A percentile compares a stretch with the other conserved stretches of the same genome.
Evolutionary conservation across 148 eudicot genomes (phyloP).

Genomic region (Diospyros kaki): DNA sequence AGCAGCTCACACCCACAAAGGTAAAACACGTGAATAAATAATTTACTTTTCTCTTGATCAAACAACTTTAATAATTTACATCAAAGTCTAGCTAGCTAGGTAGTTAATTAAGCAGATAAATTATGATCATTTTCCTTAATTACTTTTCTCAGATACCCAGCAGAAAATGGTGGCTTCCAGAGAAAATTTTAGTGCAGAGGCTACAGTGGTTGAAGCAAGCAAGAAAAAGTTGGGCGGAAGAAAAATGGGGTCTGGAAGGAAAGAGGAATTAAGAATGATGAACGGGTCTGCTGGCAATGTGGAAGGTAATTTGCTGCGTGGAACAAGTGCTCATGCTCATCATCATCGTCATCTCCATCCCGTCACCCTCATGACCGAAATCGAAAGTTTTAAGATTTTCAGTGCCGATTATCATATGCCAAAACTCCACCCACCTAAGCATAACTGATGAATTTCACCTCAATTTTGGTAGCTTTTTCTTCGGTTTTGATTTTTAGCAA

Average conservation of each 20-base stretch:
- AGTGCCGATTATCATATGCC: conserved; percentile 33
- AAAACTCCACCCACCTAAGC: conserved; percentile 33
- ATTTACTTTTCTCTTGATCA: neutral
- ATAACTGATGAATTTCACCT: conserved; percentile 19
- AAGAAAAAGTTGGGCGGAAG: conserved; percentile 20
- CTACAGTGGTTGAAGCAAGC: neutral
- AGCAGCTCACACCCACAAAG: conserved; percentile 20
- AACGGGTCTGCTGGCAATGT: neutral
- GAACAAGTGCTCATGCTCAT: neutral
- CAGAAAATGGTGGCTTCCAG: neutral
- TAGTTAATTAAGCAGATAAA: neutral
- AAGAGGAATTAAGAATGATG: neutral
- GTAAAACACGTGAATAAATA: conserved; percentile 10
- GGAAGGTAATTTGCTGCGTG: conserved; percentile 8
- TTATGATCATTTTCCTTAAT: neutral
- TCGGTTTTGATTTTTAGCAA: neutral
- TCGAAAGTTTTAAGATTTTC: conserved; percentile 15
- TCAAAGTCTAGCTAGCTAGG: neutral
- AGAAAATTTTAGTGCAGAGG: conserved; percentile 4
- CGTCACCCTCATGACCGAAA: conserved; percentile 1
- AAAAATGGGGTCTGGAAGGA: conserved; percentile 17
- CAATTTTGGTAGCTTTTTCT: neutral
- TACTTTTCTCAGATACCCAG: neutral
- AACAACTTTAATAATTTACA: neutral
- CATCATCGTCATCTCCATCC: neutral